Evolutionary conservation across 768 basidiomycete species (phyloP).

Genomic region (Lactarius quietus): DNA sequence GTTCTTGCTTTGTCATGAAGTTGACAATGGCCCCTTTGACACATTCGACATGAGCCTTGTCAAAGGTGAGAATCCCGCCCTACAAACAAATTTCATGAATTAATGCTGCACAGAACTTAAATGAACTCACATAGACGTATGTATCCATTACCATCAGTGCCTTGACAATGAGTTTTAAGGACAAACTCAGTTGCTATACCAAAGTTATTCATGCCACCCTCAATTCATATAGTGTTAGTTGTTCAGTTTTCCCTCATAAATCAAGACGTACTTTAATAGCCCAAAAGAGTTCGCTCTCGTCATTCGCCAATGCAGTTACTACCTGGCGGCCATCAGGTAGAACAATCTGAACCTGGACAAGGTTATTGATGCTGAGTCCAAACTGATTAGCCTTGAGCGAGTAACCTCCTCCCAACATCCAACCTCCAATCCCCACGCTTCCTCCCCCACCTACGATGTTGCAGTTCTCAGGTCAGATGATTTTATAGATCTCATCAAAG

Average conservation of each 20-base stretch:
- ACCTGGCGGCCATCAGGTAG: background rate
- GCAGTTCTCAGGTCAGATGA: background rate
- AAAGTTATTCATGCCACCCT: background rate
- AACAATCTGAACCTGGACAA: background rate
- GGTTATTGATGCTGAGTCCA: background rate
- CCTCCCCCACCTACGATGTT: background rate
- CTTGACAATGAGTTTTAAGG: background rate
- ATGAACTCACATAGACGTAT: background rate
- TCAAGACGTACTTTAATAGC: background rate
- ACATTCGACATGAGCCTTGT: background rate
- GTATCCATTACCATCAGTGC: background rate
- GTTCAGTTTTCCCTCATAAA: background rate
- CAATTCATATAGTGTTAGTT: background rate
- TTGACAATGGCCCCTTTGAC: background rate
- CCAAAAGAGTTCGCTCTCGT: background rate
- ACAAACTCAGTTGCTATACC: background rate
- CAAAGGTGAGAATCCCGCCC: background rate
- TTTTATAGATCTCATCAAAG: background rate
- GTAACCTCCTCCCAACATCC: background rate
- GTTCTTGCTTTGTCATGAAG: background rate
- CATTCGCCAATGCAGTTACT: background rate
- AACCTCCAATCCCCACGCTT: background rate
- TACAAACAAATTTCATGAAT: background rate
- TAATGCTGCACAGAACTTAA: background rate
- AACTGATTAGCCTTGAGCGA: background rate